Conservation (phyloP, 805 yeast species). For the Kluyveromyces wickerhamii region DNA sequence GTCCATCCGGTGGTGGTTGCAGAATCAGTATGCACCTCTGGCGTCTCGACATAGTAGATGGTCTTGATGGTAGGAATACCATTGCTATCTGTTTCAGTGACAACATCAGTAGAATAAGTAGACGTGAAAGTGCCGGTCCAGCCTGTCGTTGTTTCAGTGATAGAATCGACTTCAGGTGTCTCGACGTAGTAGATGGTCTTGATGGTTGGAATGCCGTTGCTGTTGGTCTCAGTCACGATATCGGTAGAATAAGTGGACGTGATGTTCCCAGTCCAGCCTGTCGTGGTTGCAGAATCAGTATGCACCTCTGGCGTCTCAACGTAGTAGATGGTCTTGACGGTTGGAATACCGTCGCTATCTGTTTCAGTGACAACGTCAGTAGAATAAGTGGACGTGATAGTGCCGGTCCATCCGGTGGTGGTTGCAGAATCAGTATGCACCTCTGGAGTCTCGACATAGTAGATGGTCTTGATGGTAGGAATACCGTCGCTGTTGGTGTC, state of each 20-base stretch:
- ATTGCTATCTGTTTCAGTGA: background rate
- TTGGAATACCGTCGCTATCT: conserved; percentile 1
- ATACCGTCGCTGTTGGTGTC: conserved; percentile 10
- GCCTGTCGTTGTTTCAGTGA: background rate
- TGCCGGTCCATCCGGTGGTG: conserved; percentile 2
- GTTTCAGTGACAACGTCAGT: background rate
- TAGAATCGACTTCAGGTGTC: background rate
- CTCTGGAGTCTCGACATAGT: conserved; percentile 8
- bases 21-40: background rate
- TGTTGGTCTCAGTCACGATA: conserved; percentile 7
- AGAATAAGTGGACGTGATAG: conserved; percentile 2
- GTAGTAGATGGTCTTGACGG: background rate
- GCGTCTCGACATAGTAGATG: background rate
- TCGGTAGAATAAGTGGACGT: conserved; percentile 4
- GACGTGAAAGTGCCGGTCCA: background rate
- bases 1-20: background rate
- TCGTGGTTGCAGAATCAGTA: background rate
- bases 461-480: conserved; percentile 5
- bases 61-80: background rate
- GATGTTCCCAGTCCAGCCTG: background rate
- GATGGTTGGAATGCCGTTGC: conserved; percentile 7
- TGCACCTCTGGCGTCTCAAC: conserved; percentile 1
- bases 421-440: background rate
- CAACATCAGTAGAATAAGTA: background rate
- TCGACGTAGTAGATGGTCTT: conserved; percentile 9